Percentiles rank a stretch among this genome's conserved stretches.
phyloP scores from a whole-genome alignment of 2,329 filamentous ascomycete species.

The Paracamarosporium sp. region DNA sequence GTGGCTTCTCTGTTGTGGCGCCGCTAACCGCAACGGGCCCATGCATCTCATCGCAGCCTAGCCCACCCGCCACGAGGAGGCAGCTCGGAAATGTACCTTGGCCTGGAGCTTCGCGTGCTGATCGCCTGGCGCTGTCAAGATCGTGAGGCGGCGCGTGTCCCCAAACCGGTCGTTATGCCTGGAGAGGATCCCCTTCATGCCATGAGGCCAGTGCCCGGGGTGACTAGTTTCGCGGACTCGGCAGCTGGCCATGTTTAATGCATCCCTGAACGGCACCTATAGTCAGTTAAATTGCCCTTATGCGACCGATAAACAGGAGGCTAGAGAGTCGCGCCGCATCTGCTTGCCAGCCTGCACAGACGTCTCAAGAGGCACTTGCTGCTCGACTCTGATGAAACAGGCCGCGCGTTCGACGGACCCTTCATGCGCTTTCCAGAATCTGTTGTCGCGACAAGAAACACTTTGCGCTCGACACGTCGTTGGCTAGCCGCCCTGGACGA shows the following conservation, averaged over 20 bases:
- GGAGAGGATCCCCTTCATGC: slow-evolving; percentile 17
- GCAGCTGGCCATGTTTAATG: slow-evolving; percentile 25
- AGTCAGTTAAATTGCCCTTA: slow-evolving; percentile 36
- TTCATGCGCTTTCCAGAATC: slow-evolving; percentile 32
- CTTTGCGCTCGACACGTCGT: slow-evolving; percentile 27
- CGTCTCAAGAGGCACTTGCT: slow-evolving; percentile 25
- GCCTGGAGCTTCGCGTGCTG: slow-evolving; percentile 28
- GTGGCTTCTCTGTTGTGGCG: slow-evolving; percentile 12
- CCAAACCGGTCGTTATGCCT: slow-evolving; percentile 20
- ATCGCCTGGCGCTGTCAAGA: slow-evolving; percentile 30
- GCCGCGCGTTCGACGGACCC: slow-evolving; percentile 28
- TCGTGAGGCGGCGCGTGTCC: slow-evolving; percentile 30
- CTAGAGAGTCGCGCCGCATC: neutral
- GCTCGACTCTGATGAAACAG: slow-evolving; percentile 32
- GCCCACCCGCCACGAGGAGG: slow-evolving; percentile 14
- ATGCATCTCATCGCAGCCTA: slow-evolving; percentile 9
- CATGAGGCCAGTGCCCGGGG: slow-evolving; percentile 13
- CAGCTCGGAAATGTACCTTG: slow-evolving; percentile 33
- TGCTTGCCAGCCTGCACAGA: neutral
- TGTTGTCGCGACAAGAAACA: slow-evolving; percentile 28
- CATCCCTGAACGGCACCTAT: slow-evolving; percentile 21
- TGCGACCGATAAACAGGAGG: slow-evolving; percentile 23
- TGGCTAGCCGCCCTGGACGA: slow-evolving; percentile 21
- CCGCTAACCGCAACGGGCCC: slow-evolving; percentile 35
- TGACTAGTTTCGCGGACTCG: slow-evolving; percentile 21